Evolutionary conservation across 306 rosid genomes (phyloP), one percentile per base, ranked within the genome.

Genomic region (Psophocarpus tetragonolobus): DNA sequence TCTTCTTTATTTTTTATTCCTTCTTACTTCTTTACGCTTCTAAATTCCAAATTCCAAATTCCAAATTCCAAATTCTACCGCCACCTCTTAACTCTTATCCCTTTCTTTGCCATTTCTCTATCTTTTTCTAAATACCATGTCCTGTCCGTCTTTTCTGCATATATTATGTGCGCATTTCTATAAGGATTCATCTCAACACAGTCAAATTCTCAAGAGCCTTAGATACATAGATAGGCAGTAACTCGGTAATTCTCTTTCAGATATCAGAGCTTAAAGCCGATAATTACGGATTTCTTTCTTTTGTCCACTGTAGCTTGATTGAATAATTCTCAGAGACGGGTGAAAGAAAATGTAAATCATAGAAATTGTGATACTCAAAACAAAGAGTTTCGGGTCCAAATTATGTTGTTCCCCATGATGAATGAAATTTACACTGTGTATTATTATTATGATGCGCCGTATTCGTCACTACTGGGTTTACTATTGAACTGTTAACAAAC

Each of bases 301-400:
- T 61, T 35, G 36, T 62, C 3, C 35, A 73, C 23, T 17, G 48
- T 15, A 39, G 74, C 33, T 73, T 65, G 62, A 30, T 81, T 33
- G 65, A 44, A 32, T 73, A 13, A 74, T 41, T 51, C 39, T 10
- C 13, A 42, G 29, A 38, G 13, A 18, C n/a, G n/a, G 23, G 15
- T 74, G 74, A n/a, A 44, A 44, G 42, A 41, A 71, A 62, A 24
- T 35, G 44, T 2, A 45, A 47, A 15, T 71, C 58, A 39, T 17
- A 4, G 58, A 58, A 41, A n/a, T 41, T 64, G 60, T 24, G 20
- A 53, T 17, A 42, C n/a, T 82, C 0, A 6, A 18, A 4, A 13
- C 9, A 24, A 48, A 1, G 2, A 0, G n/a, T n/a, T n/a, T n/a
- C n/a, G 58, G 48, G 27, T 24, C 2, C 56, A 24, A 15, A 26